Evolutionary conservation across 2,329 filamentous ascomycete genomes (phyloP).

Genomic region (Calonectria pseudoturangicola): DNA sequence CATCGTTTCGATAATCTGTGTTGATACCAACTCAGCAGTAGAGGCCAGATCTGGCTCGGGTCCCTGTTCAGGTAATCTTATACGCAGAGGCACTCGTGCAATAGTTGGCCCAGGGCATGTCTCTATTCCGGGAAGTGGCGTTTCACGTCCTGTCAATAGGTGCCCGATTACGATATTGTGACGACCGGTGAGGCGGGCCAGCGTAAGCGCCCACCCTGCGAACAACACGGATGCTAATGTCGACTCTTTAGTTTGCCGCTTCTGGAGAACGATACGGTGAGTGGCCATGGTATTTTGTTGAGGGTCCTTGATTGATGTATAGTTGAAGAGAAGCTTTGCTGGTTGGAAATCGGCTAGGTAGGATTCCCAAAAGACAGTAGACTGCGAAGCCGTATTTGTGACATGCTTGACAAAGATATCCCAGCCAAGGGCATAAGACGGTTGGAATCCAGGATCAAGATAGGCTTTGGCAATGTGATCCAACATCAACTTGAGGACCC

Average conservation of each 20-base stretch:
- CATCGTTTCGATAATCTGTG: neutral
- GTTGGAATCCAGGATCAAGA: neutral
- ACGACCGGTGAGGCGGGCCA: neutral
- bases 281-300: neutral
- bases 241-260: neutral
- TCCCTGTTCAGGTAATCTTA: constrained; percentile 4
- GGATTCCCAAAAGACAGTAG: neutral
- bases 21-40: neutral
- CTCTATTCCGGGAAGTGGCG: neutral
- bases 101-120: neutral
- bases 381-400: neutral
- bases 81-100: neutral
- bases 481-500: neutral
- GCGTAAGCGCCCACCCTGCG: neutral
- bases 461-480: constrained; percentile 5
- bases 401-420: constrained; percentile 4
- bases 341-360: neutral
- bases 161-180: neutral
- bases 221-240: neutral
- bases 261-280: neutral
- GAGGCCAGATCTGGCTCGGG: constrained; percentile 2
- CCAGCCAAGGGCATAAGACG: neutral
- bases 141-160: constrained; percentile 1
- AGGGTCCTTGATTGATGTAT: neutral
- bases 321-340: neutral